Conservation (phyloP, 345 rosid species). For the Gynandropsis gynandra region DNA sequence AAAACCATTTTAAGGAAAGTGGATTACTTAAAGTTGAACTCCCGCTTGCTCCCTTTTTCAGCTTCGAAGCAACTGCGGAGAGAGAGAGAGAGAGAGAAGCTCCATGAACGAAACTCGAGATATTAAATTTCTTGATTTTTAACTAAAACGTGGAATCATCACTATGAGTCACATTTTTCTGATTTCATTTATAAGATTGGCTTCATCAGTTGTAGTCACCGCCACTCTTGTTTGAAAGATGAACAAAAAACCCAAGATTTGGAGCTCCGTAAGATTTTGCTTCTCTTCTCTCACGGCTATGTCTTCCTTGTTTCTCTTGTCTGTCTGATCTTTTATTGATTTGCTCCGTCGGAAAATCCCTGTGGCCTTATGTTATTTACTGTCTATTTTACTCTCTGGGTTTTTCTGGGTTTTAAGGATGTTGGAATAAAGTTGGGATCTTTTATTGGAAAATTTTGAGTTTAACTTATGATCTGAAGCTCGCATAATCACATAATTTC, state of each 20-base stretch:
- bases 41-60: too few relatives aligned
- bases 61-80: too few relatives aligned
- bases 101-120: too few relatives aligned
- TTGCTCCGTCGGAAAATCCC: background rate
- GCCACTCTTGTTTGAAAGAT: constrained; percentile 10
- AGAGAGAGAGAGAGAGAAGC: too few relatives aligned
- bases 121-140: too few relatives aligned
- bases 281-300: background rate
- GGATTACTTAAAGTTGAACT: too few relatives aligned
- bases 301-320: background rate
- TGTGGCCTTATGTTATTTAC: background rate
- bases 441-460: constrained; percentile 1
- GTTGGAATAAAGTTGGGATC: background rate
- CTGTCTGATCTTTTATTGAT: too few relatives aligned
- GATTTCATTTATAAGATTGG: background rate
- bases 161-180: too few relatives aligned
- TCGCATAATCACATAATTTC: too few relatives aligned
- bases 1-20: too few relatives aligned
- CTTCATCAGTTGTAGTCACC: background rate
- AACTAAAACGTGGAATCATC: too few relatives aligned
- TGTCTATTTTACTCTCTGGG: background rate
- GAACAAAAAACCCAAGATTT: constrained; percentile 24
- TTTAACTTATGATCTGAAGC: constrained; percentile 5
- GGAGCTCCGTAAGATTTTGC: constrained; percentile 23
- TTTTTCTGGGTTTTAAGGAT: constrained; percentile 12